These are phyloP conservation scores for Alternaria tenuissima DNA, from an alignment of 2,329 filamentous ascomycete species.

Conservation along the genomic window DNA sequence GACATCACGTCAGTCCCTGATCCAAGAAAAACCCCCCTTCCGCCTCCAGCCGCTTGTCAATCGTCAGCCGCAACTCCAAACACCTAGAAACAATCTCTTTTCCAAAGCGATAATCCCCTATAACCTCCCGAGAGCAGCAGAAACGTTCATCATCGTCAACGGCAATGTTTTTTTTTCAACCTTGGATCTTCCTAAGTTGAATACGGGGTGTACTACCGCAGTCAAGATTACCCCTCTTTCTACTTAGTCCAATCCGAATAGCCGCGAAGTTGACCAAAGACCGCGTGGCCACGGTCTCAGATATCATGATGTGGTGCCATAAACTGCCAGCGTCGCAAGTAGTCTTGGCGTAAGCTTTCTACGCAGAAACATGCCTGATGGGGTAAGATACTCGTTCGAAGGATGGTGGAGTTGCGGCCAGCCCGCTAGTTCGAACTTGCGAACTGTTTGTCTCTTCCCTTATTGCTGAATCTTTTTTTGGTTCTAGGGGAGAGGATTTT, in stretches of 20 bases:
- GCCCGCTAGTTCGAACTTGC: too few species aligned
- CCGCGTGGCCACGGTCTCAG: background rate
- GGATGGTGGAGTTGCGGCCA: background rate
- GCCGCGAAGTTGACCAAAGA: background rate
- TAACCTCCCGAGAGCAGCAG: background rate
- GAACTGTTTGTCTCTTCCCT: too few species aligned
- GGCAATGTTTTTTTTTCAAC: too few species aligned
- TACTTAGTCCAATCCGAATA: background rate
- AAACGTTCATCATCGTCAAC: background rate
- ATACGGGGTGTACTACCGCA: background rate
- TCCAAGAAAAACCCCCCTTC: background rate
- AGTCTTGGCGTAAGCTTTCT: slow-evolving; percentile 1
- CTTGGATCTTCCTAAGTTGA: too few species aligned
- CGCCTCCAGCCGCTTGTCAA: background rate
- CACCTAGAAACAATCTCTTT: background rate
- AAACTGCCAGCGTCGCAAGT: background rate
- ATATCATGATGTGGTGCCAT: background rate
- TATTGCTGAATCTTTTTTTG: too few species aligned
- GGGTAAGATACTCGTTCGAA: background rate
- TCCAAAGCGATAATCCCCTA: too few species aligned
- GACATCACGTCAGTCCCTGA: background rate
- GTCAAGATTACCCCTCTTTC: background rate
- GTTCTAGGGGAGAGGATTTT: too few species aligned
- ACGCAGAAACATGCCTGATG: background rate
- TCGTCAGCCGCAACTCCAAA: background rate